phyloP scores from a whole-genome alignment of 2,329 filamentous ascomycete species.

The Paramyrothecium roridum region DNA sequence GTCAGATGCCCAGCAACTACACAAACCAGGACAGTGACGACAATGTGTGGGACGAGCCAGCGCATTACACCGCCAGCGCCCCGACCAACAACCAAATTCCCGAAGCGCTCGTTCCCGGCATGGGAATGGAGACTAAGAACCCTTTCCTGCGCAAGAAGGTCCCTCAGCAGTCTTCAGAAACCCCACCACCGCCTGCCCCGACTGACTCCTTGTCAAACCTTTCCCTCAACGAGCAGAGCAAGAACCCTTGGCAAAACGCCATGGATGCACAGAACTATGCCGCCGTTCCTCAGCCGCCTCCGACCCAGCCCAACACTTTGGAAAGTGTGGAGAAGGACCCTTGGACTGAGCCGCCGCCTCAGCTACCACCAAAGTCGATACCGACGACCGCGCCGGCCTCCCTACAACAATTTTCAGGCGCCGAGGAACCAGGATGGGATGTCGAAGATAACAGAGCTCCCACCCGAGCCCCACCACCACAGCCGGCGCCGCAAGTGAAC shows the following conservation, averaged over 20 bases:
- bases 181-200: slow-evolving; percentile 14
- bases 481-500: slow-evolving; percentile 12
- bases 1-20: slow-evolving; percentile 11
- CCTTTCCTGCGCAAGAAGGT: slow-evolving; percentile 51
- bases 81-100: slow-evolving; percentile 20
- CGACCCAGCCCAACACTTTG: slow-evolving; percentile 11
- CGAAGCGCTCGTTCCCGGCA: slow-evolving; percentile 27
- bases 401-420: slow-evolving; percentile 27
- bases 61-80: slow-evolving; percentile 9
- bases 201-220: slow-evolving; percentile 39
- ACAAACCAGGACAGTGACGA: slow-evolving; percentile 18
- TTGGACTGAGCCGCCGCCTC: slow-evolving; percentile 24
- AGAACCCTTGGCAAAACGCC: slow-evolving; percentile 29
- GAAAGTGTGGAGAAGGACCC: slow-evolving; percentile 24
- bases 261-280: slow-evolving; percentile 16
- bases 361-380: slow-evolving; percentile 16
- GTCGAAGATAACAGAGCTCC: slow-evolving; percentile 25
- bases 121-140: slow-evolving; percentile 41
- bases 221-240: slow-evolving; percentile 36
- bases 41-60: slow-evolving; percentile 26
- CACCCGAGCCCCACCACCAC: neutral
- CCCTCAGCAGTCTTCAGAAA: slow-evolving; percentile 15
- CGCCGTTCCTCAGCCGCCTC: slow-evolving; percentile 1
- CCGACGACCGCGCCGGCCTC: slow-evolving; percentile 31
- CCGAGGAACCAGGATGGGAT: slow-evolving; percentile 35